Evolutionary conservation across 495 filamentous ascomycete species (phyloP), one percentile per base, ranked within the genome.

Genomic region (Oidiodendron maius): DNA sequence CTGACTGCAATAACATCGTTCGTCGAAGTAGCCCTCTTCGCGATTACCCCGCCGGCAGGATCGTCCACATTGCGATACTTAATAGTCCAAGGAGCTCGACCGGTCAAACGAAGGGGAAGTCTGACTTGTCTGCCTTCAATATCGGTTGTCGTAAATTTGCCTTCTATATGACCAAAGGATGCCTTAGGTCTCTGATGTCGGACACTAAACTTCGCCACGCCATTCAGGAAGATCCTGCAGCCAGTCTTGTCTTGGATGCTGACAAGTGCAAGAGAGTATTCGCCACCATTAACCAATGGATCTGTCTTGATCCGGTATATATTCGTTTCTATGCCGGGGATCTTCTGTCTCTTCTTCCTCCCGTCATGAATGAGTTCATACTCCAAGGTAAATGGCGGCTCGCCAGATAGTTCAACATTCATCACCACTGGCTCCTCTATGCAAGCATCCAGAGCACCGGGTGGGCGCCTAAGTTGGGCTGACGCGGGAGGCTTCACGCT

Each of bases 351-450:
- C 20, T 75, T 80, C 42, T 88, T 77, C 67, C 86, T 95, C 26
- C 90, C 89, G 50, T 85, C 82, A 61, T 97, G 86, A n/a, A 96
- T 76, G 23, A 97, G 67, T 61, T 97, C 93, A 67, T 95, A 98
- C 55, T 96, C 88, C 6, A 98, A 62, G n/a, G 69, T 84, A 73
- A 89, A 95, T 0, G 93, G 93, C 16, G 78, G 70, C 50, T 95
- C 89, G 25, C 94, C 93, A 43, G 81, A 67, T 37, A 96, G 77
- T 46, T 71, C 63, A 32, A 97, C 77, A 35, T 85, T 76, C 17
- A 91, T 78, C 20, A 78, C 74, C 4, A 89, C 77, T 21, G 82
- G 74, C 45, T 95, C 83, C 23, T 89, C 89, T 37, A 96, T 84
- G 57, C 93, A 98, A 40, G 82, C 77, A 53, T 75, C 79, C 46